Percentiles rank a stretch among this genome's conserved stretches.
Evolutionary conservation across 768 basidiomycete species (phyloP).

Genomic region (Amanita thiersii): DNA sequence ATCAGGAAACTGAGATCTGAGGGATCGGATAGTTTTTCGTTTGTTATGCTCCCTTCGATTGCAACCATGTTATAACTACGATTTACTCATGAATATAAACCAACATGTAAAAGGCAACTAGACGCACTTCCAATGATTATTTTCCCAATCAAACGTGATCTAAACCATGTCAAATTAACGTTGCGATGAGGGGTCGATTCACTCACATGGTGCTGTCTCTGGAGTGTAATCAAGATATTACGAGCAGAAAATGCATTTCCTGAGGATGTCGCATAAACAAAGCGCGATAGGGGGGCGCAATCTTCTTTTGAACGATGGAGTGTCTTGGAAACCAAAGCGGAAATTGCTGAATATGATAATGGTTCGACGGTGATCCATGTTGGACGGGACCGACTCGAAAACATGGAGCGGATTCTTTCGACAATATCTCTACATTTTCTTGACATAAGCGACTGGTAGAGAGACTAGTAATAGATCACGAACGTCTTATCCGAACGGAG

Average conservation of each 20-base stretch:
- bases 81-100: conserved; percentile 3
- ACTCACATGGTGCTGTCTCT: conserved; percentile 54
- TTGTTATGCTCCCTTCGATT: conserved; percentile 47
- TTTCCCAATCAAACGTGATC: conserved; percentile 61
- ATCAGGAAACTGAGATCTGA: conserved; percentile 56
- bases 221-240: conserved; percentile 54
- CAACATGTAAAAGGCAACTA: neutral
- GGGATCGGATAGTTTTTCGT: conserved; percentile 49
- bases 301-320: conserved; percentile 53
- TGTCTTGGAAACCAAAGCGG: conserved; percentile 52
- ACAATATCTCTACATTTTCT: conserved; percentile 29
- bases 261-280: conserved; percentile 48
- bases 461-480: conserved; percentile 12
- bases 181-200: neutral
- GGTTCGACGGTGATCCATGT: conserved; percentile 67
- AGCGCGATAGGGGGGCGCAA: conserved; percentile 41
- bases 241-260: conserved; percentile 69
- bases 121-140: conserved; percentile 61
- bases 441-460: conserved; percentile 1
- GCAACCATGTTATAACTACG: conserved; percentile 45
- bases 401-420: conserved; percentile 47
- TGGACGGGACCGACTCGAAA: conserved; percentile 44
- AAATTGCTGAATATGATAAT: conserved; percentile 46
- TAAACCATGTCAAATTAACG: conserved; percentile 14
- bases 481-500: conserved; percentile 49